Base-by-base conservation (phyloP, 2,329 filamentous ascomycete genomes). In the Lasiodiplodia hormozganensis region DNA sequence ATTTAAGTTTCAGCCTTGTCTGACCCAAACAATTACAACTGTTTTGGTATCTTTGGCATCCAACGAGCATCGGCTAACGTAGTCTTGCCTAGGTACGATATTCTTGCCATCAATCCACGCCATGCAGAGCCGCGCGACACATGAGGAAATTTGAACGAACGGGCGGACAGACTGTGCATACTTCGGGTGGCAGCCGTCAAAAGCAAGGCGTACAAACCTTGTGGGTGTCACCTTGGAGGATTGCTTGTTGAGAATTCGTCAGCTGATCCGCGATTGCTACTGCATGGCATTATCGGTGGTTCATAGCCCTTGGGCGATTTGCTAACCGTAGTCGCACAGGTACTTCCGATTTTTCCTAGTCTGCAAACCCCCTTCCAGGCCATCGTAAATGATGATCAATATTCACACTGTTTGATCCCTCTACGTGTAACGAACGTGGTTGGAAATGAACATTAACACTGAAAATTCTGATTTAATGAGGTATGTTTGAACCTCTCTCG, bases 401-500 rank as follows among this genome's bases (percentile, higher is more conserved):
- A 89, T 89, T 89, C 87, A 89, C 87, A 89, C 87, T 89, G 87
- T 89, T 88, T 88, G 87, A 89, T 82, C 83, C 80, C 79, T 79
- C 77, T 78, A 78, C 80, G 76, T 77, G 79, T 84, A 84, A 83
- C 80, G 81, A 82, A 76, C 76, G 76, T 73, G 69, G 71, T 72
- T 78, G 74, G 84, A 79, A 73, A 85, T 89, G 87, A 89, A 86
- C 85, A 83, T 81, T 77, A 74, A 85, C 85, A 87, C 84, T 84
- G 82, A 87, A 87, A 88, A 89, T 87, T 89, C 87, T 89, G 87
- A 89, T 89, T 89, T 89, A 89, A 89, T 89, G 87, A 89, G 87
- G 87, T 83, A 80, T 73, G 78, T 74, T 18, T 7, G 23, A 10
- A 14, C 10, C 14, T n/a, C 31, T 5, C 57, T 18, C 18, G 8